Conservation (phyloP, 805 yeast species). For the Jamesozyma spencerorum region DNA sequence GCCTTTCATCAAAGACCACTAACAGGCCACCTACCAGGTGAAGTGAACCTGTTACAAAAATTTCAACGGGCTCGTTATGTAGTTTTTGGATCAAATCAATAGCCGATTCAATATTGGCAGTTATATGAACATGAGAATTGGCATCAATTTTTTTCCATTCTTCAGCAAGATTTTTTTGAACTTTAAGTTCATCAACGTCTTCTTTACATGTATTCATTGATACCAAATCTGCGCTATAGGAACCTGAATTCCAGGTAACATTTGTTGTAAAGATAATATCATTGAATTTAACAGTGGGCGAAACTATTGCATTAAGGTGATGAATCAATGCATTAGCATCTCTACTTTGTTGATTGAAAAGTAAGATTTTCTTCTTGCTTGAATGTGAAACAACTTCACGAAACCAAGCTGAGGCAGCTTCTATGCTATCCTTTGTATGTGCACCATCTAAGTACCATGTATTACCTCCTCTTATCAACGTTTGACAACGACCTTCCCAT, state of each 20-base stretch:
- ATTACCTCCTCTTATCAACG: slow-evolving; percentile 37
- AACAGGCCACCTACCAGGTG: slow-evolving; percentile 92
- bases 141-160: slow-evolving; percentile 56
- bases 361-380: slow-evolving; percentile 37
- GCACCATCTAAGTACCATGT: slow-evolving; percentile 95
- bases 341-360: slow-evolving; percentile 92
- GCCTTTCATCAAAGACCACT: slow-evolving; percentile 56
- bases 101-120: slow-evolving; percentile 69
- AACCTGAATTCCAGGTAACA: slow-evolving; percentile 80
- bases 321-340: slow-evolving; percentile 62
- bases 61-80: slow-evolving; percentile 40
- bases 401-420: slow-evolving; percentile 80
- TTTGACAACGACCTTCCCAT: slow-evolving; percentile 98
- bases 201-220: slow-evolving; percentile 77
- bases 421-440: slow-evolving; percentile 81
- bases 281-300: slow-evolving; percentile 45
- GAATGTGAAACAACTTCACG: slow-evolving; percentile 19
- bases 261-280: slow-evolving; percentile 82
- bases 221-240: slow-evolving; percentile 70
- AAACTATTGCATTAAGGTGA: slow-evolving; percentile 39
- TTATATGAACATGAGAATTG: slow-evolving; percentile 35
- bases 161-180: slow-evolving; percentile 67
- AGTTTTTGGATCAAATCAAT: slow-evolving; percentile 38
- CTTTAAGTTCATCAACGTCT: slow-evolving; percentile 66
- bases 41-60: slow-evolving; percentile 87